phyloP scores from a whole-genome alignment of 208 protist species.

The Leishmania tarentolae region DNA sequence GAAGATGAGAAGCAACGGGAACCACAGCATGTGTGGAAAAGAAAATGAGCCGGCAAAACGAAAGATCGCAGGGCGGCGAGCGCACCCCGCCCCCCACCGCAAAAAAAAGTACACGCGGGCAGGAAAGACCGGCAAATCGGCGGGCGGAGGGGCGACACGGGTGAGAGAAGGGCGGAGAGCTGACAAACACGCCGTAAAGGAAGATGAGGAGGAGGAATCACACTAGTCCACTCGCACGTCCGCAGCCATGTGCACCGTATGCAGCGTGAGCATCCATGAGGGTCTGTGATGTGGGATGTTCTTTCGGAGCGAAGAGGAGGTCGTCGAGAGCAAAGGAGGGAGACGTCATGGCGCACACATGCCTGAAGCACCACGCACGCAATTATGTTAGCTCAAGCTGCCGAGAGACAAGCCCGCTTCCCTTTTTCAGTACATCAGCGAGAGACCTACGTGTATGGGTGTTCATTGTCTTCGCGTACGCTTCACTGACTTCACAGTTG shows the following conservation, averaged over 20 bases:
- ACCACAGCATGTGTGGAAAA: not conserved
- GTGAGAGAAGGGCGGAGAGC: not conserved
- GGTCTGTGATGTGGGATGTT: not conserved
- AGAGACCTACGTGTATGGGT: not conserved
- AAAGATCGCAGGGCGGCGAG: not conserved
- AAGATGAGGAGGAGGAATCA: not conserved
- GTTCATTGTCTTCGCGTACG: not conserved
- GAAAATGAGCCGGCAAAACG: slow-evolving; percentile 15
- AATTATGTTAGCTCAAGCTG: not conserved
- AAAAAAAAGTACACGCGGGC: not conserved
- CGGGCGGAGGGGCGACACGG: not conserved
- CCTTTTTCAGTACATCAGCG: not conserved
- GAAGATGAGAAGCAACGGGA: slow-evolving; percentile 16
- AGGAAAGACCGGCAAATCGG: not conserved
- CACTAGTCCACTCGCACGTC: no score
- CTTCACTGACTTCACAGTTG: not conserved
- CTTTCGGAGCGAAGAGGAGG: not conserved
- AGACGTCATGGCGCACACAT: not conserved
- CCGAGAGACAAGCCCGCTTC: not conserved
- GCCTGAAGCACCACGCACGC: not conserved
- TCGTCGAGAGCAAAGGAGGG: not conserved
- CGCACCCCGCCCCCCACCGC: not conserved
- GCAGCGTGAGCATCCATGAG: not conserved
- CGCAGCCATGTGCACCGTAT: not conserved
- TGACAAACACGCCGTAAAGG: not conserved